Percentiles rank a stretch among this genome's conserved stretches.
phyloP scores from a whole-genome alignment of 2,329 filamentous ascomycete genomes.

The Scytalidium sp. region DNA sequence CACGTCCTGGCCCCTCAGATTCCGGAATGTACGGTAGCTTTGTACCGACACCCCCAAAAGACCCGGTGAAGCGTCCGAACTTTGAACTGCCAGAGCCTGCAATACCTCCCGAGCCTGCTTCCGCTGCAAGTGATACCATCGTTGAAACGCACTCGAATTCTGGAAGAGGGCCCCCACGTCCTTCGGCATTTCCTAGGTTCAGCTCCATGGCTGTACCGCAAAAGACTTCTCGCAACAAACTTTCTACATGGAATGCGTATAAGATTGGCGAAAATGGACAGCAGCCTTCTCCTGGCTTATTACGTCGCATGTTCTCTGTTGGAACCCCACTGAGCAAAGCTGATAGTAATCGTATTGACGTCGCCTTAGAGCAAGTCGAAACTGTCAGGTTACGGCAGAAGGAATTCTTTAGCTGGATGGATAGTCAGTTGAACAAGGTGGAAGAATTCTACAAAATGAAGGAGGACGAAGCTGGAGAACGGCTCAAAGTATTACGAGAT shows the following conservation, averaged over 20 bases:
- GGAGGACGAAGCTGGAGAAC: slow-evolving; percentile 76
- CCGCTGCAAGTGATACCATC: background rate
- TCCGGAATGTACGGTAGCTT: slow-evolving; percentile 62
- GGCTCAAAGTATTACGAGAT: slow-evolving; percentile 68
- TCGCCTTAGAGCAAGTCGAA: slow-evolving; percentile 53
- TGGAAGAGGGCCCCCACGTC: background rate
- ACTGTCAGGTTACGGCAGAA: slow-evolving; percentile 70
- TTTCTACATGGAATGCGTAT: slow-evolving; percentile 33
- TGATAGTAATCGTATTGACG: slow-evolving; percentile 37
- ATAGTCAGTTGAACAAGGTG: slow-evolving; percentile 84
- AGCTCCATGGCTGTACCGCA: background rate
- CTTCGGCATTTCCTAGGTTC: background rate
- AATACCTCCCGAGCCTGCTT: slow-evolving; percentile 10
- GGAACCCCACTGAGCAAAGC: slow-evolving; percentile 33
- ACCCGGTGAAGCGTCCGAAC: slow-evolving; percentile 23
- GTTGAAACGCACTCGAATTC: background rate
- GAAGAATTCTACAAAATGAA: slow-evolving; percentile 86
- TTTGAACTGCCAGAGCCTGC: slow-evolving; percentile 63
- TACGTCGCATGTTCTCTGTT: slow-evolving; percentile 1
- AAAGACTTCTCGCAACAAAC: background rate
- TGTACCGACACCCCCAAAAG: slow-evolving; percentile 47
- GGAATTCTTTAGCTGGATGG: slow-evolving; percentile 87
- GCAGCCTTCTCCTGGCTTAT: background rate
- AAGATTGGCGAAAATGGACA: slow-evolving; percentile 35
- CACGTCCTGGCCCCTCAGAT: slow-evolving; percentile 19